These are phyloP conservation scores for Blastomyces emzantsi DNA, from an alignment of 2,329 filamentous ascomycete genomes.

Conservation along the genomic window DNA sequence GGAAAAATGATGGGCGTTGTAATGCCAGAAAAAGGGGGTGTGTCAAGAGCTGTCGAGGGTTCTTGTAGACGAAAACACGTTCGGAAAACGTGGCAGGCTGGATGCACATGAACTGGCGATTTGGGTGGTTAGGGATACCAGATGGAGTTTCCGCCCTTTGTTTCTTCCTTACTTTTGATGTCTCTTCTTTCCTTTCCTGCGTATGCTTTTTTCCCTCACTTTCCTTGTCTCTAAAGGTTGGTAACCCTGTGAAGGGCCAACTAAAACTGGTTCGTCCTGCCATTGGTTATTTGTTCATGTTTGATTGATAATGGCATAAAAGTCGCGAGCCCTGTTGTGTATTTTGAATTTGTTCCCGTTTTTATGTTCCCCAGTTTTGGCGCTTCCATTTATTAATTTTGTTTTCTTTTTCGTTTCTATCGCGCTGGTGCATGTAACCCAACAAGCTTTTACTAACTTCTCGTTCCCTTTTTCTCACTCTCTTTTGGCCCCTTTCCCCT, in stretches of 20 bases:
- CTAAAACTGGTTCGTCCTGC: not conserved
- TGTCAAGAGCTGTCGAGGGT: not conserved
- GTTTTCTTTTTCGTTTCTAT: not conserved
- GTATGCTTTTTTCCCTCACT: not conserved
- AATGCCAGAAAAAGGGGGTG: not conserved
- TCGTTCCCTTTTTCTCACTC: not conserved
- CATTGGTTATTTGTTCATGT: not conserved
- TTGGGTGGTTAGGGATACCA: not conserved
- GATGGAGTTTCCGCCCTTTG: not conserved
- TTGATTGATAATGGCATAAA: not conserved
- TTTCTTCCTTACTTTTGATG: not conserved
- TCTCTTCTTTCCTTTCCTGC: not conserved
- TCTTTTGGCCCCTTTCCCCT: not conserved
- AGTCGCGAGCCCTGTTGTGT: not conserved
- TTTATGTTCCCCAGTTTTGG: not conserved
- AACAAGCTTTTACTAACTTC: not conserved
- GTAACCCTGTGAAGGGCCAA: not conserved
- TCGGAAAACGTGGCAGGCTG: not conserved
- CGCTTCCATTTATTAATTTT: too few relatives aligned
- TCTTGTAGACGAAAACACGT: not conserved
- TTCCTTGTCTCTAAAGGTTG: not conserved
- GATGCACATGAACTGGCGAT: not conserved
- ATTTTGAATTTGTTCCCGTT: not conserved
- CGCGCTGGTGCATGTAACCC: not conserved
- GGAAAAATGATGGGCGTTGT: too few relatives aligned